Percentiles rank a stretch among this genome's conserved stretches.
Evolutionary conservation across 305 asterid genomes (phyloP).

Genomic region (Andrographis paniculata): DNA sequence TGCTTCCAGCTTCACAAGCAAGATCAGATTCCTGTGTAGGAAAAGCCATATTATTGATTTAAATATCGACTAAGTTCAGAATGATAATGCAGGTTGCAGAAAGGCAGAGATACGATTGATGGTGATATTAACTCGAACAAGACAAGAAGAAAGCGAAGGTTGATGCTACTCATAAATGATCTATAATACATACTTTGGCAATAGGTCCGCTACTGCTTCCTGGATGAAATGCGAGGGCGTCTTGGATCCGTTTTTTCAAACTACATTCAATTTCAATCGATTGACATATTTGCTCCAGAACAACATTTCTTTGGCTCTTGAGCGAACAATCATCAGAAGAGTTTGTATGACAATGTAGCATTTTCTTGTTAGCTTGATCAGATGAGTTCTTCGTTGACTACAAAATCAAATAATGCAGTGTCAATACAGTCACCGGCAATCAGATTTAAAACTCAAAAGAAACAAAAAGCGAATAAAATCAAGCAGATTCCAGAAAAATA

Average conservation of each 20-base stretch:
- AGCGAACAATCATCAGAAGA: slow-evolving; percentile 28
- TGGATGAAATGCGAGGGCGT: slow-evolving; percentile 34
- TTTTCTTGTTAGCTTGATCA: slow-evolving; percentile 29
- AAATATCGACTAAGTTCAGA: no score
- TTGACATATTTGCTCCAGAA: slow-evolving; percentile 55
- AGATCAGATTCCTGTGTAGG: slow-evolving; percentile 42
- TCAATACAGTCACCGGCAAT: slow-evolving; percentile 17
- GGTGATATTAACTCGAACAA: background rate
- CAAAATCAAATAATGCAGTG: slow-evolving; percentile 22
- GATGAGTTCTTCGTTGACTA: slow-evolving; percentile 26
- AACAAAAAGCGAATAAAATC: background rate
- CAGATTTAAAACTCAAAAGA: slow-evolving; percentile 2
- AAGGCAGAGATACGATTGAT: background rate
- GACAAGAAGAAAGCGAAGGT: background rate
- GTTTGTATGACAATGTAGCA: slow-evolving; percentile 18
- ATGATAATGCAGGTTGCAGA: background rate
- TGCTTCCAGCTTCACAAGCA: slow-evolving; percentile 36
- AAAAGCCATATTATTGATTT: background rate
- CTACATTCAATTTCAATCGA: slow-evolving; percentile 56
- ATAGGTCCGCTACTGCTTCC: slow-evolving; percentile 37
- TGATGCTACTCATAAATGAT: slow-evolving; percentile 8
- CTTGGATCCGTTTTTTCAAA: slow-evolving; percentile 44
- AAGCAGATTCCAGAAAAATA: slow-evolving; percentile 1
- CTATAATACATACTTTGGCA: slow-evolving; percentile 43
- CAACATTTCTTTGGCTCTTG: slow-evolving; percentile 42